Conservation (phyloP, 768 basidiomycete species). For the Tylopilus vinaceipallidus region DNA sequence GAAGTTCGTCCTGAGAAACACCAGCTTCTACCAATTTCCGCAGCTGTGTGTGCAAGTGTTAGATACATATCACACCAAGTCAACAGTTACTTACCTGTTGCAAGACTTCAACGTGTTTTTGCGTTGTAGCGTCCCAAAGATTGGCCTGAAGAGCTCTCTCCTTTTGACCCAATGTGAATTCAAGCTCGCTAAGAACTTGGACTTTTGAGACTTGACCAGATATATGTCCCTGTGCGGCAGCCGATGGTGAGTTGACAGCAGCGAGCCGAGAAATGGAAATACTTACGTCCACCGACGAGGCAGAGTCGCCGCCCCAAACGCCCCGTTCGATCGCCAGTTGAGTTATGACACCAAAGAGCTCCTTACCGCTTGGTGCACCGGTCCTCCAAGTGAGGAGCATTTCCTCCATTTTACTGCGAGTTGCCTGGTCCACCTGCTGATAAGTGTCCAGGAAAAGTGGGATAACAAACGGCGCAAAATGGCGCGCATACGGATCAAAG, state of each 20-base stretch:
- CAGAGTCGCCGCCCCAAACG: constrained; percentile 65
- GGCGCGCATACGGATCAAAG: constrained; percentile 85
- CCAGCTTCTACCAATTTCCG: constrained; percentile 74
- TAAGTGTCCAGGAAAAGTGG: constrained; percentile 87
- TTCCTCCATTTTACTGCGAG: constrained; percentile 95
- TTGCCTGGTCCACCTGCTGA: constrained; percentile 76
- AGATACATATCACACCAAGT: not conserved
- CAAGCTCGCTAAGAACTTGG: constrained; percentile 81
- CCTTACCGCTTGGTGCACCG: constrained; percentile 74
- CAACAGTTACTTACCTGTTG: constrained; percentile 60
- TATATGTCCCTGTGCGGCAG: constrained; percentile 33
- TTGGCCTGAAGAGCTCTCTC: constrained; percentile 70
- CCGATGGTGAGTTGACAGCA: constrained; percentile 3
- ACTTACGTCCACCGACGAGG: constrained; percentile 40
- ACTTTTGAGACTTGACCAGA: constrained; percentile 60
- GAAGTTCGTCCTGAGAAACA: constrained; percentile 76
- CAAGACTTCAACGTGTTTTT: constrained; percentile 74
- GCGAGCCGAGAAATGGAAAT: not conserved
- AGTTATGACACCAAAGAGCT: constrained; percentile 79
- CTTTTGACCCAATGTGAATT: constrained; percentile 79
- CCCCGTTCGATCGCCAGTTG: constrained; percentile 84
- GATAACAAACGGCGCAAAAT: constrained; percentile 80
- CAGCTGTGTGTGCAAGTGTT: constrained; percentile 40
- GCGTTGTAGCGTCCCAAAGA: constrained; percentile 65
- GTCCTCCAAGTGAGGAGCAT: constrained; percentile 95